Conservation (phyloP, 768 basidiomycete species). For the Lentinula lateritia region DNA sequence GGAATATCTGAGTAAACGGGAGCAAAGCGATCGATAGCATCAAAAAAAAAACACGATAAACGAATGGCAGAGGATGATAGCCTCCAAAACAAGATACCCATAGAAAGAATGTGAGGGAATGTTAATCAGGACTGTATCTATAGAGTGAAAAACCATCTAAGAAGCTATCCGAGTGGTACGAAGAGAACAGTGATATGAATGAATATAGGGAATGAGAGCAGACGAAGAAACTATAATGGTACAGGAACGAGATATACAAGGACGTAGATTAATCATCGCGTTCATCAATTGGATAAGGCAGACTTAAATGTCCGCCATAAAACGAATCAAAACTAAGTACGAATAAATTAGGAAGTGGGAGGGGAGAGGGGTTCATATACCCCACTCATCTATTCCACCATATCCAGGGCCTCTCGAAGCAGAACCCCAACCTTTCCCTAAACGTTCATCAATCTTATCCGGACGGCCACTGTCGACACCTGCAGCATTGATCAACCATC, state of each 20-base stretch:
- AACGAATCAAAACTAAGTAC: not conserved
- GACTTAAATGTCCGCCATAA: not conserved
- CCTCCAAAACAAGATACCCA: too few species aligned
- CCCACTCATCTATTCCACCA: conserved; percentile 1
- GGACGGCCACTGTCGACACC: not conserved
- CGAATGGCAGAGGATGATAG: too few species aligned
- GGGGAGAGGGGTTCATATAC: not conserved
- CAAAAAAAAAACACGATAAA: too few species aligned
- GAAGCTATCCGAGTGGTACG: not conserved
- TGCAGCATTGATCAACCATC: not conserved
- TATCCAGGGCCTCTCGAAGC: conserved; percentile 1
- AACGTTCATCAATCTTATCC: not conserved
- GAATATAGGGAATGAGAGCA: not conserved
- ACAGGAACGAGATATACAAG: not conserved
- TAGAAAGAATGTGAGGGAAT: not conserved
- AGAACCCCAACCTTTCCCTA: not conserved
- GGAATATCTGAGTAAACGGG: too few species aligned
- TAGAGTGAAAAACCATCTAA: not conserved
- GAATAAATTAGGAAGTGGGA: not conserved
- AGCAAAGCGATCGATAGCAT: too few species aligned
- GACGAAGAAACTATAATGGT: not conserved
- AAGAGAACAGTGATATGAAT: not conserved
- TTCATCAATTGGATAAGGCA: not conserved
- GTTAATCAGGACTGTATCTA: not conserved
- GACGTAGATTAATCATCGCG: not conserved